Evolutionary conservation across 129 eudicot species (phyloP).

Genomic region (Artemisia annua): DNA sequence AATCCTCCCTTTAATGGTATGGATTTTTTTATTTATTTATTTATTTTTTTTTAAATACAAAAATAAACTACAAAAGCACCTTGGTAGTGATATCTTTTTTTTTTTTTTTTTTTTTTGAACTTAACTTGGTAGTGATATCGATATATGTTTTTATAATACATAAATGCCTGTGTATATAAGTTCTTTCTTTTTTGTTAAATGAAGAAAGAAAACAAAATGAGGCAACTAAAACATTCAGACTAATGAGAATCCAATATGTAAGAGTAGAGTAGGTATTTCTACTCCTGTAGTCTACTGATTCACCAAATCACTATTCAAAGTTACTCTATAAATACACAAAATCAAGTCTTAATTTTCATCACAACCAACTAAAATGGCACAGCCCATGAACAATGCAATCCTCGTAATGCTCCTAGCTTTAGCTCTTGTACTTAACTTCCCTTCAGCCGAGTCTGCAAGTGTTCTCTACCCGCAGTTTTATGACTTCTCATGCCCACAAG

Average conservation of each 20-base stretch:
- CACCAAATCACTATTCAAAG: conserved; percentile 32
- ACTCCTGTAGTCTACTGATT: conserved; percentile 21
- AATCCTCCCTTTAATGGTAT: too few relatives aligned
- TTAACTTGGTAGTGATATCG: too few relatives aligned
- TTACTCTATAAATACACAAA: conserved; percentile 33
- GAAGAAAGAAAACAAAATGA: not conserved
- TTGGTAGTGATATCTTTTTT: too few relatives aligned
- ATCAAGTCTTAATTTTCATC: conserved; percentile 30
- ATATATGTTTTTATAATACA: too few relatives aligned
- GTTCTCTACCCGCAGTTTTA: conserved; percentile 86
- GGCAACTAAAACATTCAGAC: conserved; percentile 4
- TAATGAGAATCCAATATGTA: conserved; percentile 1
- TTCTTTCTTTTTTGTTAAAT: not conserved
- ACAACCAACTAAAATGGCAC: conserved; percentile 45
- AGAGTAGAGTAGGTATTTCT: conserved; percentile 37
- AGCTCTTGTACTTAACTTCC: conserved; percentile 49
- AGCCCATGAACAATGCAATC: conserved; percentile 35
- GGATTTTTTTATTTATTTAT: too few relatives aligned
- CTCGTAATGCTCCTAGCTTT: conserved; percentile 43
- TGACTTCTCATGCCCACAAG: conserved; percentile 74
- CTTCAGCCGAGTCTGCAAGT: conserved; percentile 37
- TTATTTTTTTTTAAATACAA: too few relatives aligned
- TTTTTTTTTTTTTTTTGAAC: too few relatives aligned
- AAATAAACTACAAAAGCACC: too few relatives aligned
- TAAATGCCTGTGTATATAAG: too few relatives aligned